A percentile compares a stretch with the other conserved stretches of the same genome.
These are phyloP conservation scores for Phytophthora multivora DNA, from an alignment of 352 stramenopile species.

Conservation along the genomic window DNA sequence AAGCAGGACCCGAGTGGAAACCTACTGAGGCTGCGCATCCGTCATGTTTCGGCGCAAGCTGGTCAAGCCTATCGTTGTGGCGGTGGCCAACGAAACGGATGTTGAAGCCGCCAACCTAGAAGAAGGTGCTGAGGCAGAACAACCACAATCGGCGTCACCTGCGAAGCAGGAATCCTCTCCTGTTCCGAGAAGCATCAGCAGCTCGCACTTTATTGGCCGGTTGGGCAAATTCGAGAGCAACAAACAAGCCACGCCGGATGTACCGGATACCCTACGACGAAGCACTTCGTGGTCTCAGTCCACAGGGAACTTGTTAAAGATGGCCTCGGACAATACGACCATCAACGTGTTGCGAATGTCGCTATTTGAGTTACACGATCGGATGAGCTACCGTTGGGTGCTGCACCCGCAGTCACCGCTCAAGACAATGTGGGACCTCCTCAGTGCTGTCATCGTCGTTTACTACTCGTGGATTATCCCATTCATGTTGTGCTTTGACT, in stretches of 20 bases:
- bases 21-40: neutral
- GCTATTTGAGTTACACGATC: conserved; percentile 62
- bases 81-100: conserved; percentile 12
- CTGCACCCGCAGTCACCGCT: conserved; percentile 55
- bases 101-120: conserved; percentile 9
- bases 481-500: conserved; percentile 77
- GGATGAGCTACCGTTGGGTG: conserved; percentile 50
- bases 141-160: neutral
- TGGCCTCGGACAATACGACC: conserved; percentile 13
- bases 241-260: conserved; percentile 5
- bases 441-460: conserved; percentile 58
- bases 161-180: neutral
- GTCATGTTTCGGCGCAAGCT: conserved; percentile 24
- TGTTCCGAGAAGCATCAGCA: neutral
- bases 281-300: conserved; percentile 26
- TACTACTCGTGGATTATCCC: conserved; percentile 80
- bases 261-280: conserved; percentile 3
- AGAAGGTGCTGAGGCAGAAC: neutral
- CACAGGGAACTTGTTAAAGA: conserved; percentile 13
- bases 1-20: neutral
- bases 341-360: conserved; percentile 76
- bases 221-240: conserved; percentile 9
- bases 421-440: conserved; percentile 63
- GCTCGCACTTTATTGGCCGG: neutral
- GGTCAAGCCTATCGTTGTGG: conserved; percentile 15